Evolutionary conservation across 164 flowering plant species (phyloP).

Genomic region (Aristolochia contorta): DNA sequence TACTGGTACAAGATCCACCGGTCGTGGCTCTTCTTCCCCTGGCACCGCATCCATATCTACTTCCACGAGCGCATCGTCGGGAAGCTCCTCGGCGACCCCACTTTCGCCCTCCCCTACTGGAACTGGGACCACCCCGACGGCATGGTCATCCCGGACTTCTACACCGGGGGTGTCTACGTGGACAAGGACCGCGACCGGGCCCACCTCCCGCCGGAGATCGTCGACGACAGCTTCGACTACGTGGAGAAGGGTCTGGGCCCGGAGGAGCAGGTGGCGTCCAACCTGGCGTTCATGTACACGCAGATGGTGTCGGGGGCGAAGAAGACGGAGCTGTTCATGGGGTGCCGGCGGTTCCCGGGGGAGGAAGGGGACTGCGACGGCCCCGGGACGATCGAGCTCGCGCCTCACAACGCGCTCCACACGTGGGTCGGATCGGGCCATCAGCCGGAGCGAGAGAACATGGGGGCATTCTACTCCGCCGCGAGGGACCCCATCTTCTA

Average conservation of each 20-base stretch:
- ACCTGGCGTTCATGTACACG: constrained; percentile 17
- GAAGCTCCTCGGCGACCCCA: constrained; percentile 19
- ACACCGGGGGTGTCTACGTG: constrained; percentile 8
- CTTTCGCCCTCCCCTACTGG: constrained; percentile 22
- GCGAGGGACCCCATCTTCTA: constrained; percentile 22
- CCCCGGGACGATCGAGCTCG: constrained; percentile 21
- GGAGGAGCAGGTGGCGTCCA: constrained; percentile 8
- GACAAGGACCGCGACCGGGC: constrained; percentile 11
- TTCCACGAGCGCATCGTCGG: constrained; percentile 21
- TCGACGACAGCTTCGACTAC: constrained; percentile 11
- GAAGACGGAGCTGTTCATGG: constrained; percentile 23
- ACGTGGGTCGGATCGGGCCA: constrained; percentile 17
- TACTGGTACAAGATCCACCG: constrained; percentile 19
- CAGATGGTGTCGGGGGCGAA: constrained; percentile 28
- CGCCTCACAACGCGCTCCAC: constrained; percentile 22
- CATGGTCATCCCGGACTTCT: constrained; percentile 16
- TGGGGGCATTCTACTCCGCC: constrained; percentile 21
- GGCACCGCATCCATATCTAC: constrained; percentile 20
- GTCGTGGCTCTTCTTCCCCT: constrained; percentile 23
- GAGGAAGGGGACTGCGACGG: constrained; percentile 15
- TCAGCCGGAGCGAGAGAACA: constrained; percentile 17
- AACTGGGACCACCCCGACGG: constrained; percentile 22
- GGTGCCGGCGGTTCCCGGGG: constrained; percentile 13
- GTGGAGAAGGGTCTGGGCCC: constrained; percentile 9
- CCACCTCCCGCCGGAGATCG: constrained; percentile 12